Base-by-base conservation (phyloP, 108 stramenopile species). In the Nannochloropsis gaditana region DNA sequence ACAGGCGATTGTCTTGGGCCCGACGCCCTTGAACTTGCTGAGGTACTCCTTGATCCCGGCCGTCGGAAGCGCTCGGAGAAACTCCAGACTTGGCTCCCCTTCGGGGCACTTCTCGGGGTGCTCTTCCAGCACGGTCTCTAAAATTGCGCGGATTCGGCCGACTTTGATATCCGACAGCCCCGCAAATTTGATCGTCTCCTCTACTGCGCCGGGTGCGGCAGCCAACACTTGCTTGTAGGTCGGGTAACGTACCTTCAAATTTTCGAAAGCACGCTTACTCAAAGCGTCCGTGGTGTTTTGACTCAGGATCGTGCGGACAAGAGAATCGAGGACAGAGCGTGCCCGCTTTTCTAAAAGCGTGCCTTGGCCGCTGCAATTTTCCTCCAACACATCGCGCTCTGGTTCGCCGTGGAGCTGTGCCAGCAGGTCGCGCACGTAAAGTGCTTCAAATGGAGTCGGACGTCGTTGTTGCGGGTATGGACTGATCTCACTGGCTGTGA, bases 1-100 rank as follows among this genome's bases (percentile, higher is more conserved):
- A 85, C 94, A 94, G 11, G 93, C 92, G n/a, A 94, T 92, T 5
- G 94, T 94, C 82, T 94, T 94, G 42, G 93, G 93, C 42, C 94
- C 94, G 83, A 94, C 89, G 2, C 94, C 94, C 86, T 92, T 93
- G 89, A 93, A 93, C 79, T 93, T 84, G n/a, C 86, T 85, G 10
- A 94, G 84, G 45, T 93, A 92, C 73, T 84, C 86, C 79, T 93
- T 87, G 79, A 94, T 90, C 21, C 89, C 91, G 42, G 90, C 92
- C 80, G 90, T 87, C 44, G 80, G 45, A 44, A 84, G 83, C 79
- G 90, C 83, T 79, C 92, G 91, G 11, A 94, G 86, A 83, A 91
- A 94, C 84, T 94, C 93, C 43, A 94, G 89, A 21, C 89, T 91
- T 11, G 92, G 92, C 45, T 83, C 87, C 19, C 80, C 85, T 10